Evolutionary conservation across 225 moss, liverwort and hornwort species (phyloP).

Genomic region (Neckera pumila): DNA sequence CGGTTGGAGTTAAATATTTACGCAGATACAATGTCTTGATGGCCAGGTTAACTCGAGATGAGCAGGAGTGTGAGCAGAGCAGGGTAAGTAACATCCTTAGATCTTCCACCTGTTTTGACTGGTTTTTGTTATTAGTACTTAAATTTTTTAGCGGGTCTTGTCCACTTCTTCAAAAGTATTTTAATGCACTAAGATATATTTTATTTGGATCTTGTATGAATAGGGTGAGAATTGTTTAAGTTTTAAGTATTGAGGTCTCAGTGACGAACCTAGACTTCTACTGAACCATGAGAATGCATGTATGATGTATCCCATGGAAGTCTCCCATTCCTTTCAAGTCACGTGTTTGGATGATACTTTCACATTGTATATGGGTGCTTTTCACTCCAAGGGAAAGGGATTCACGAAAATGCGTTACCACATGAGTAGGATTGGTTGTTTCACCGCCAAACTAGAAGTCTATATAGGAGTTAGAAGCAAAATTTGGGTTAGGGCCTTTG

Average conservation of each 20-base stretch:
- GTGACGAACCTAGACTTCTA: not conserved
- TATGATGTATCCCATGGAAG: not conserved
- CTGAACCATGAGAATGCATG: not conserved
- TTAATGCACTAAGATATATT: not conserved
- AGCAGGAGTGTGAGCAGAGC: slow-evolving; percentile 31
- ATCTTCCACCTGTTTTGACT: not conserved
- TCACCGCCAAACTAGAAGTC: not conserved
- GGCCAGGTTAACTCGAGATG: slow-evolving; percentile 19
- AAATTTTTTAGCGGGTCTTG: not conserved
- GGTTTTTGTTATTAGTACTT: not conserved
- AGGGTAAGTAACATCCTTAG: not conserved
- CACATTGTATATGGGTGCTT: not conserved
- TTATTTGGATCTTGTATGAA: not conserved
- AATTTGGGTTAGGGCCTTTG: not conserved
- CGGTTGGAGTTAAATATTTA: slow-evolving; percentile 4
- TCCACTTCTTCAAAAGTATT: not conserved
- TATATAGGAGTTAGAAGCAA: not conserved
- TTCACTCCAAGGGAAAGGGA: not conserved
- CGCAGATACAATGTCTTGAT: slow-evolving; percentile 22
- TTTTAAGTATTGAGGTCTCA: not conserved
- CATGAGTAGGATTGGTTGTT: not conserved
- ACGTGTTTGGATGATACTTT: not conserved
- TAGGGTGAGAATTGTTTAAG: not conserved
- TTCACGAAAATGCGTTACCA: not conserved
- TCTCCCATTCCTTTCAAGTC: not conserved